A percentile compares a stretch with the other conserved stretches of the same genome.
These are phyloP conservation scores for Eragrostis curvula DNA, from an alignment of 176 grass and related monocot species.

Conservation along the genomic window DNA sequence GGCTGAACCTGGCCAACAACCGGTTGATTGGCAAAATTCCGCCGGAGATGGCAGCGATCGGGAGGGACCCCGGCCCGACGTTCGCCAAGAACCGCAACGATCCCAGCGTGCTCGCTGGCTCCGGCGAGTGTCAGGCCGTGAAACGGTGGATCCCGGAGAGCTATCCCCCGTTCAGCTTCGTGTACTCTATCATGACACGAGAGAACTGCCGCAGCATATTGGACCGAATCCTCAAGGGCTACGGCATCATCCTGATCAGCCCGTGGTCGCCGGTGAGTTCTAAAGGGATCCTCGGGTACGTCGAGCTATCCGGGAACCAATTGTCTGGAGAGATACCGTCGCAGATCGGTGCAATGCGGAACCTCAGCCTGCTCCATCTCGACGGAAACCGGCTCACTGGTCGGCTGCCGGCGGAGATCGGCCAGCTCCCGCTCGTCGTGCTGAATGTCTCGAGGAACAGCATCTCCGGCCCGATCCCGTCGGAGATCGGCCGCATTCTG, in stretches of 20 bases:
- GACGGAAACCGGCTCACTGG: conserved; percentile 62
- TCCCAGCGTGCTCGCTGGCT: conserved; percentile 40
- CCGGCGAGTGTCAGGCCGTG: conserved; percentile 87
- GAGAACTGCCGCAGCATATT: conserved; percentile 71
- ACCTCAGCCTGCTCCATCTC: conserved; percentile 78
- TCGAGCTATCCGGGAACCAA: conserved; percentile 74
- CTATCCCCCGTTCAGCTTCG: conserved; percentile 91
- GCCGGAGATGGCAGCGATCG: conserved; percentile 59
- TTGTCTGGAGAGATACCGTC: conserved; percentile 65
- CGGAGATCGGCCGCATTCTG: conserved; percentile 55
- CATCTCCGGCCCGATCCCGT: conserved; percentile 69
- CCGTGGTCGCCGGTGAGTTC: conserved; percentile 51
- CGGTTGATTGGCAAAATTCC: conserved; percentile 62
- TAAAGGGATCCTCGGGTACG: conserved; percentile 67
- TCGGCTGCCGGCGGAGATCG: conserved; percentile 56
- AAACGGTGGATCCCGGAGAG: conserved; percentile 78
- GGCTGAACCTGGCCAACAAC: conserved; percentile 87
- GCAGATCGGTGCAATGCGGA: conserved; percentile 58
- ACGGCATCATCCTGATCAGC: conserved; percentile 71
- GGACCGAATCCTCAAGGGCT: conserved; percentile 76
- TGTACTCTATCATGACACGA: conserved; percentile 71
- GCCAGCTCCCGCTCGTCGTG: conserved; percentile 64
- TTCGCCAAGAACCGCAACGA: conserved; percentile 61
- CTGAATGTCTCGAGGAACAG: conserved; percentile 76
- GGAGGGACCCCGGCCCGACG: conserved; percentile 65